These are phyloP conservation scores for Chrysanthemum seticuspe DNA, from an alignment of 129 eudicot species.

Conservation along the genomic window DNA sequence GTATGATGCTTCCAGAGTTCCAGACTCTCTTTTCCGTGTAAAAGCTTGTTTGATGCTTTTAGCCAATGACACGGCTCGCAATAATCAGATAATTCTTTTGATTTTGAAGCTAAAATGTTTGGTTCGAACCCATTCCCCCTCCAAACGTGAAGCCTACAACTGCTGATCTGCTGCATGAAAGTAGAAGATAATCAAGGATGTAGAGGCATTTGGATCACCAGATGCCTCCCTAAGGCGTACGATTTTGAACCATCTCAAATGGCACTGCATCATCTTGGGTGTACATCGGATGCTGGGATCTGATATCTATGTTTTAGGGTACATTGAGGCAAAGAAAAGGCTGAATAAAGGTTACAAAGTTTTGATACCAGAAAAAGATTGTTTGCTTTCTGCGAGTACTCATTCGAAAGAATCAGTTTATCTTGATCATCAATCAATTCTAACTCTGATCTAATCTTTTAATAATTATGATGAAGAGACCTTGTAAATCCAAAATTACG, in stretches of 20 bases:
- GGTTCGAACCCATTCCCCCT: slow-evolving; percentile 49
- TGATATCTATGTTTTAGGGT: slow-evolving; percentile 72
- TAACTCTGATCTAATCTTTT: too few relatives aligned
- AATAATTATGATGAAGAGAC: too few relatives aligned
- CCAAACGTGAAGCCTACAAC: slow-evolving; percentile 42
- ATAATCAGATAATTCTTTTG: slow-evolving; percentile 11
- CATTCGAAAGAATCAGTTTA: too few relatives aligned
- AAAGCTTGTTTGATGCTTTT: slow-evolving; percentile 61
- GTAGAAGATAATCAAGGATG: slow-evolving; percentile 43
- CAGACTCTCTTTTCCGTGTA: slow-evolving; percentile 51
- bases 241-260: slow-evolving; percentile 72
- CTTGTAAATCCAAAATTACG: too few relatives aligned
- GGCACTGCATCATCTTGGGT: slow-evolving; percentile 71
- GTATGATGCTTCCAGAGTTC: slow-evolving; percentile 58
- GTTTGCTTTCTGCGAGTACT: too few relatives aligned
- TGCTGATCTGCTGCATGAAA: slow-evolving; percentile 38
- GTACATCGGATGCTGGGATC: slow-evolving; percentile 68
- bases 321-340: slow-evolving; percentile 87
- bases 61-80: slow-evolving; percentile 34
- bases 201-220: slow-evolving; percentile 46
- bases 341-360: slow-evolving; percentile 66
- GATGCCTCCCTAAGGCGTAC: slow-evolving; percentile 40
- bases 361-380: slow-evolving; percentile 18
- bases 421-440: too few relatives aligned
- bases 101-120: slow-evolving; percentile 41